Evolutionary conservation across 2,329 filamentous ascomycete species (phyloP).

Genomic region (Verticillium klebahnii): DNA sequence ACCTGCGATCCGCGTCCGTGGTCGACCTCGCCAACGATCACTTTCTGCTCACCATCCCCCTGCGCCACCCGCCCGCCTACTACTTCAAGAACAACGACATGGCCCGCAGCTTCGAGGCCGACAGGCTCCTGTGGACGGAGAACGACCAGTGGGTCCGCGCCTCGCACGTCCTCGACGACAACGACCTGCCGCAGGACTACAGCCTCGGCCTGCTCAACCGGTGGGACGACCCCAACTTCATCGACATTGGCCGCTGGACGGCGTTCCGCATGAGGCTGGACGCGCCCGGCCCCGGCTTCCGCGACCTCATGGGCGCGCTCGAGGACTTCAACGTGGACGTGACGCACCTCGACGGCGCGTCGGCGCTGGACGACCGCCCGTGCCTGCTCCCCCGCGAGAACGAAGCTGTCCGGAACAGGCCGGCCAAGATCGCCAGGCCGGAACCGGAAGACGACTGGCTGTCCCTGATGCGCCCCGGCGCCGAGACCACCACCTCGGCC

Average conservation of each 20-base stretch:
- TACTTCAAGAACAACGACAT: constrained; percentile 32
- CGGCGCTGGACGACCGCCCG: background rate
- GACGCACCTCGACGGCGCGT: background rate
- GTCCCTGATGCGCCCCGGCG: constrained; percentile 6
- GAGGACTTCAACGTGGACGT: constrained; percentile 68
- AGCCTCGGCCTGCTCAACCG: constrained; percentile 34
- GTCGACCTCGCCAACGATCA: constrained; percentile 15
- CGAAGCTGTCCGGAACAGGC: background rate
- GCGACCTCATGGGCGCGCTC: constrained; percentile 47
- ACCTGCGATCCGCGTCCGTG: constrained; percentile 37
- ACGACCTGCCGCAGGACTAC: constrained; percentile 22
- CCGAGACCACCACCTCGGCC: constrained; percentile 22
- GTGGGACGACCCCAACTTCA: constrained; percentile 26
- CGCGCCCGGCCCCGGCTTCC: background rate
- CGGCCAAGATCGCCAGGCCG: background rate
- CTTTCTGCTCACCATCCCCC: constrained; percentile 39
- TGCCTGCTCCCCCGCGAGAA: background rate
- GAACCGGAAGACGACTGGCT: background rate
- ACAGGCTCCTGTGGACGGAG: constrained; percentile 30
- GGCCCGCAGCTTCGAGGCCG: constrained; percentile 24
- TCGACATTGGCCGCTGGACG: constrained; percentile 55
- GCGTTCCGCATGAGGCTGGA: constrained; percentile 44
- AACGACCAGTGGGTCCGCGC: constrained; percentile 45
- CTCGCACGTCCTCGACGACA: constrained; percentile 36
- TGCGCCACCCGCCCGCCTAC: constrained; percentile 45